Conservation (phyloP, 192 early-diverging fungal species). For the Gamsiella multidivaricata region DNA sequence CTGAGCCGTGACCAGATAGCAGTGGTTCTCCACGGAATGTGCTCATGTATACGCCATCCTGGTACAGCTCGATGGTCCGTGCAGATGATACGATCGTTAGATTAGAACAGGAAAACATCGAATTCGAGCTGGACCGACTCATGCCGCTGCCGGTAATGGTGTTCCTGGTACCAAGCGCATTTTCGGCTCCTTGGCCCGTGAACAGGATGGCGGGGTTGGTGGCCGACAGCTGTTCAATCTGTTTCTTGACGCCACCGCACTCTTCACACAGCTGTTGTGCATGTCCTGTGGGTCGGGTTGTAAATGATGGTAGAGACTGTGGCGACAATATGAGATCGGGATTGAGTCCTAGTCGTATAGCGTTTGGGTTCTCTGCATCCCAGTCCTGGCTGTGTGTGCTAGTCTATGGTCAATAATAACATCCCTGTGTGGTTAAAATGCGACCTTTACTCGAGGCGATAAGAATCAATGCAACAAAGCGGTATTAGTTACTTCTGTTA, state of each 20-base stretch:
- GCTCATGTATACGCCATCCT: slow-evolving; percentile 17
- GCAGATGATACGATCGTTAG: slow-evolving; percentile 31
- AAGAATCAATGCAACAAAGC: no score
- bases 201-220: slow-evolving; percentile 24
- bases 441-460: no score
- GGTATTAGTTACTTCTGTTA: slow-evolving; percentile 1
- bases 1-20: no score
- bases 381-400: background rate
- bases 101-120: background rate
- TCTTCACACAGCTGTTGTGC: no score
- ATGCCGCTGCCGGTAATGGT: no score
- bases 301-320: background rate
- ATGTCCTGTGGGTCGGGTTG: background rate
- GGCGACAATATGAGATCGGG: no score
- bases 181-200: no score
- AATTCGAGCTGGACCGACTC: no score
- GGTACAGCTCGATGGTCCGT: slow-evolving; percentile 35
- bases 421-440: no score
- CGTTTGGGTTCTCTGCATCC: background rate
- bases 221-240: background rate
- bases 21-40: slow-evolving; percentile 39
- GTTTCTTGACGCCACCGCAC: background rate
- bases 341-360: no score
- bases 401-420: no score
- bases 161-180: no score